Conservation (phyloP, 1,139 yeast genomes). For the Insectozyma bohioensis region DNA sequence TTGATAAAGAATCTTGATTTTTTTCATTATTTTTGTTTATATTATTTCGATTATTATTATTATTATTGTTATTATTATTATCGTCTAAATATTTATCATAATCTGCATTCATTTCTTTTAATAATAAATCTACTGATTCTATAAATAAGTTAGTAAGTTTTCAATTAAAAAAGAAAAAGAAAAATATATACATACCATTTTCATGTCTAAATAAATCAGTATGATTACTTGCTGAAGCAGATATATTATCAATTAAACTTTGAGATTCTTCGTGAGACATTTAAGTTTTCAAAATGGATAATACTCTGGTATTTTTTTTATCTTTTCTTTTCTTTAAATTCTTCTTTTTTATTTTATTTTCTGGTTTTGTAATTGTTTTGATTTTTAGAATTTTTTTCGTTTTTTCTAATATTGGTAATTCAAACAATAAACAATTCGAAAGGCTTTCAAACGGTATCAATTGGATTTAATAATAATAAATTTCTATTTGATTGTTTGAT, state of each 20-base stretch:
- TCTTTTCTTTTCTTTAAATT: too few relatives aligned
- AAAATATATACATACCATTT: slow-evolving; percentile 25
- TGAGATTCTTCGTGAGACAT: slow-evolving; percentile 13
- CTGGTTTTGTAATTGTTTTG: too few relatives aligned
- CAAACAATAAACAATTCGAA: too few relatives aligned
- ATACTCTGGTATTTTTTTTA: too few relatives aligned
- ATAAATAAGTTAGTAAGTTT: not conserved
- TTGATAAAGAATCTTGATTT: too few relatives aligned
- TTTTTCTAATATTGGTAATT: too few relatives aligned
- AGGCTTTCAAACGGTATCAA: too few relatives aligned
- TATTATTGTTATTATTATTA: slow-evolving; percentile 1
- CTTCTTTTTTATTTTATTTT: too few relatives aligned
- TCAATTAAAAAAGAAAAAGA: not conserved
- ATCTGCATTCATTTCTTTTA: slow-evolving; percentile 25
- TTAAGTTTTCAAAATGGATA: too few relatives aligned
- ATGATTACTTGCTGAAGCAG: slow-evolving; percentile 10
- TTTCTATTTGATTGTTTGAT: too few relatives aligned
- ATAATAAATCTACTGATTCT: slow-evolving; percentile 30
- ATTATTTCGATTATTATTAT: not conserved
- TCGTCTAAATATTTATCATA: slow-evolving; percentile 5
- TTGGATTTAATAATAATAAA: too few relatives aligned
- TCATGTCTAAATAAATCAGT: slow-evolving; percentile 26
- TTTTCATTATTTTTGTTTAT: slow-evolving; percentile 5
- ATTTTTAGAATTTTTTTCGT: too few relatives aligned
- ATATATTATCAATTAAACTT: slow-evolving; percentile 10